phyloP scores from a whole-genome alignment of 2,329 filamentous ascomycete species.

The Alternaria triticina region DNA sequence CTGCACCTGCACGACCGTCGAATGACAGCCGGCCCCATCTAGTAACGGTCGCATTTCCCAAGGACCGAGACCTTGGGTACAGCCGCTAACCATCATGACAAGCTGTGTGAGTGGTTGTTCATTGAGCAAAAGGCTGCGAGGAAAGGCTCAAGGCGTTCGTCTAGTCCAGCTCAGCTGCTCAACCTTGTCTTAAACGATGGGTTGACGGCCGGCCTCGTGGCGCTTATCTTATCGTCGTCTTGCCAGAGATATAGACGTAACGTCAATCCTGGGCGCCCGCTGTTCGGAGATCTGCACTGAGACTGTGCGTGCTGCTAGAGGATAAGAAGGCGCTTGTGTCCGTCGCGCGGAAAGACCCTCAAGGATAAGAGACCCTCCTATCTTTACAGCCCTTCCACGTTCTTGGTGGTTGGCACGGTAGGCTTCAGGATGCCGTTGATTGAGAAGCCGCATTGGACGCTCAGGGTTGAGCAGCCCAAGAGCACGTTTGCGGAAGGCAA shows the following conservation, averaged over 20 bases:
- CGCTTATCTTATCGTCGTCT: constrained; percentile 7
- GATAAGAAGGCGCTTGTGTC: constrained; percentile 10
- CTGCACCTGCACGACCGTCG: constrained; percentile 6
- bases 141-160: neutral
- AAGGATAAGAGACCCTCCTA: neutral
- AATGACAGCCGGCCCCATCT: constrained; percentile 5
- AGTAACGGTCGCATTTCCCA: neutral
- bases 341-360: neutral
- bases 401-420: neutral
- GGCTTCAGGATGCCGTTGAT: constrained; percentile 38
- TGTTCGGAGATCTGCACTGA: constrained; percentile 6
- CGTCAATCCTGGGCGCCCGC: neutral
- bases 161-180: neutral
- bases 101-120: neutral
- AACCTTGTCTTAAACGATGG: neutral
- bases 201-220: neutral
- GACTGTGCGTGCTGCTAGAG: neutral
- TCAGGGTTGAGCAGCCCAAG: constrained; percentile 54
- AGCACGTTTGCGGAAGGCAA: constrained; percentile 55
- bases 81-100: neutral
- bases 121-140: neutral
- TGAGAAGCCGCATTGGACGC: constrained; percentile 43
- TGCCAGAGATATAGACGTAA: constrained; percentile 2
- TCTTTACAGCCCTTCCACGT: neutral
- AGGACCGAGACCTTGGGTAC: neutral